Base-by-base conservation (phyloP, 2,329 filamentous ascomycete genomes). In the Apiospora saccharicola region DNA sequence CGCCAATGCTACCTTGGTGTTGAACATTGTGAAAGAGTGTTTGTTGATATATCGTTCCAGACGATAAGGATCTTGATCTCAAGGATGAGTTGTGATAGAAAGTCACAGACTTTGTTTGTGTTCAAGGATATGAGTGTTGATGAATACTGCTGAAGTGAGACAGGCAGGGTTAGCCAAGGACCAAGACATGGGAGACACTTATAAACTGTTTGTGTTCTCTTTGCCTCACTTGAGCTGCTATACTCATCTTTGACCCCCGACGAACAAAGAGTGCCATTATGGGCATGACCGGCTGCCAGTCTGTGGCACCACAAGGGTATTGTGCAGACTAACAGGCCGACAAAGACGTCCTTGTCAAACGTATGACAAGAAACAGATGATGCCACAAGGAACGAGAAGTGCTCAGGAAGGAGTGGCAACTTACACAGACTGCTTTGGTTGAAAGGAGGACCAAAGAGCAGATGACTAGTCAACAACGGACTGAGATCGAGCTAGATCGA, bases 1-100 rank as follows among this genome's bases (percentile, higher is more conserved):
- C 76, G 86, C 85, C 78, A 89, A 81, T 74, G 89, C 78, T 75
- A 86, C 80, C 77, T 87, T 87, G 70, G 84, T 79, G 78, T 84
- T 80, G 76, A 79, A 82, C 88, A 89, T 89, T 78, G 82, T 89
- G 84, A 86, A 84, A 81, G 83, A 76, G 47, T 75, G 75, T 69
- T 34, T 44, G 72, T 74, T 79, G 78, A 79, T 75, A 76, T 75
- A 78, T 81, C 82, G 83, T 84, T 81, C 84, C 83, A 77, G 84
- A 85, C 83, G 83, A 82, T 75, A 74, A 71, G 72, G 74, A 77
- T 64, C 57, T 64, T 64, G 19, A 41, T 64, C 57, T 75, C 72
- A 71, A 72, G 71, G 75, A 64, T 67, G 51, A 64, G 24, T 67
- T 61, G 57, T 64, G 57, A n/a, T 64, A 64, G 57, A n/a, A n/a